Percentiles rank a stretch among this genome's conserved stretches.
These are phyloP conservation scores for Phytophthora podocarpi DNA, from an alignment of 352 stramenopile species.

Conservation along the genomic window DNA sequence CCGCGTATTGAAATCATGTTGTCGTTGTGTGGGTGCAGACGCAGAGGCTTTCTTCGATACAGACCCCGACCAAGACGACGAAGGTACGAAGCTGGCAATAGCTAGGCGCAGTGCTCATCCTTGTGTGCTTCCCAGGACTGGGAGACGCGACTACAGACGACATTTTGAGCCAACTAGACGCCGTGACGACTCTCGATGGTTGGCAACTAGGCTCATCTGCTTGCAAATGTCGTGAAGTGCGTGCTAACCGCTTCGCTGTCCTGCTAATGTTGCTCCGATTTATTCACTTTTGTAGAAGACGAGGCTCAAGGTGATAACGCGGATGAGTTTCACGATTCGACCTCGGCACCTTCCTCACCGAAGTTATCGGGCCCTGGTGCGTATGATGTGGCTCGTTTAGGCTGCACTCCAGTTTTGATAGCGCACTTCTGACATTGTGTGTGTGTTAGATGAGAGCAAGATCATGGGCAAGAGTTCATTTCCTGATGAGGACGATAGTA, in stretches of 20 bases:
- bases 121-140: slow-evolving; percentile 2
- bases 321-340: slow-evolving; percentile 28
- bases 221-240: neutral
- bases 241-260: too few relatives aligned
- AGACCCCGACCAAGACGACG: slow-evolving; percentile 11
- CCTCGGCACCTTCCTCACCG: slow-evolving; percentile 8
- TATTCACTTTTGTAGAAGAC: slow-evolving; percentile 7
- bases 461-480: neutral
- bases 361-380: neutral
- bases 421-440: neutral
- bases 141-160: slow-evolving; percentile 34
- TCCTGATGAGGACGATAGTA: neutral
- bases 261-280: neutral
- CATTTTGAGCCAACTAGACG: slow-evolving; percentile 45
- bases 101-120: neutral
- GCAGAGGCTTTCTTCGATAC: slow-evolving; percentile 35
- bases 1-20: neutral
- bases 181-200: slow-evolving; percentile 38
- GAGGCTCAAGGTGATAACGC: slow-evolving; percentile 16
- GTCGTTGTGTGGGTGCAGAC: slow-evolving; percentile 3
- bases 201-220: neutral
- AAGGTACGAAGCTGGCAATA: slow-evolving; percentile 9
- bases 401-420: too few relatives aligned
- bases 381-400: neutral
- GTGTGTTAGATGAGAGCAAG: slow-evolving; percentile 3